Evolutionary conservation across 2,329 filamentous ascomycete species (phyloP), one percentile per base, ranked within the genome.

Genomic region (Ascochyta fabae): DNA sequence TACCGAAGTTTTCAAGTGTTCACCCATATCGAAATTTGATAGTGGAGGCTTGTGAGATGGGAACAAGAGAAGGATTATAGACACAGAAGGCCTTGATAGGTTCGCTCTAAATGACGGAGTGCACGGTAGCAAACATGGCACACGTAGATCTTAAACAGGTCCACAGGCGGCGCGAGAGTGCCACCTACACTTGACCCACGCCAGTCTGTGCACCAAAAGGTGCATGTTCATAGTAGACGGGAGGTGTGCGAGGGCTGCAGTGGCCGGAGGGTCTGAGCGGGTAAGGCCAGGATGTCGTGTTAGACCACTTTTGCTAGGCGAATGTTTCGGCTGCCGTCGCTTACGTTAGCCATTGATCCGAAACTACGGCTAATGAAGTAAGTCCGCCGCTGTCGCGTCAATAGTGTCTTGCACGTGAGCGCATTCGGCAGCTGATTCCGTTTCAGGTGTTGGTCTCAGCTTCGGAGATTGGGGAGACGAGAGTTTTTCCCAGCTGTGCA

Each of bases 21-120:
- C 71, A 62, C 56, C 66, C 72, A 74, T 74, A 45, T 53, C 68
- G 59, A 48, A 50, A 44, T 50, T 47, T 55, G 46, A 36, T 45
- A 43, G 39, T 35, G 48, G 52, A 57, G 39, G 33, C 41, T 36
- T 36, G 45, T 48, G 41, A 52, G 33, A 45, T 51, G 58, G 51
- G 19, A 50, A 51, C 48, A 38, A 42, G 15, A 54, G 55, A 49
- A 51, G 38, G 33, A 43, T 16, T 51, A 56, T 56, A 51, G 53
- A 47, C 19, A 36, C 51, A 38, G 47, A 45, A 38, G 22, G 50
- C 27, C 44, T 60, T 62, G 59, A 61, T 61, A 60, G 58, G 58
- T 48, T 50, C 48, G 48, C 33, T 38, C 42, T 56, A 27, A 53
- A 67, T 67, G 53, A 55, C 59, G 58, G 44, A 49, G 36, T 58